Evolutionary conservation across 2,329 filamentous ascomycete genomes (phyloP).

Genomic region (Alternaria consortialis): DNA sequence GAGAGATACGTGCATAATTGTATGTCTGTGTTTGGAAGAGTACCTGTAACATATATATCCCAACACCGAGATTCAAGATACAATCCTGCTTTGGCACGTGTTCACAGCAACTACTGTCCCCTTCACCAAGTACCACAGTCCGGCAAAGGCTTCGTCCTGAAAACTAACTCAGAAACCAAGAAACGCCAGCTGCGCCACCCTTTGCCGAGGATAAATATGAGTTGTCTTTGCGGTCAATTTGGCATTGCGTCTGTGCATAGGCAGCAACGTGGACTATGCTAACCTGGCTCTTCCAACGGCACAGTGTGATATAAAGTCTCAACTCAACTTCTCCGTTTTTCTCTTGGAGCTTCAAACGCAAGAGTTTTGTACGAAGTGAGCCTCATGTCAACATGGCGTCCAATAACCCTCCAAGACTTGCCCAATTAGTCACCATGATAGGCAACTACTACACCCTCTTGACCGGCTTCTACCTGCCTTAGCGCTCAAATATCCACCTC

Average conservation of each 20-base stretch:
- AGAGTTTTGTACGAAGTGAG: not conserved
- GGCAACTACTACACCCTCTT: conserved; percentile 22
- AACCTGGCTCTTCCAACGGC: not conserved
- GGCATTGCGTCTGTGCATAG: not conserved
- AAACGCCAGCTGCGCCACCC: not conserved
- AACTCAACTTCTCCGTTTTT: not conserved
- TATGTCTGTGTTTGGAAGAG: not conserved
- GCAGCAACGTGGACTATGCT: not conserved
- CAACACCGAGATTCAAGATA: not conserved
- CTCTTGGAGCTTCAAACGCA: not conserved
- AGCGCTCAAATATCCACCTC: conserved; percentile 10
- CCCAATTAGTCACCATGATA: conserved; percentile 12
- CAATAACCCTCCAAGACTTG: not conserved
- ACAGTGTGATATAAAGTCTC: not conserved
- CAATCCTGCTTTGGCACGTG: not conserved
- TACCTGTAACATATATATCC: not conserved
- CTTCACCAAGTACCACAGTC: not conserved
- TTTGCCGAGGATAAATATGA: not conserved
- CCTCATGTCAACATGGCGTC: not conserved
- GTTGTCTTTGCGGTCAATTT: not conserved
- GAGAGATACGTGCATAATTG: not conserved
- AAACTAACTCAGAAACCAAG: not conserved
- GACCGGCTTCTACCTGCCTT: conserved; percentile 16
- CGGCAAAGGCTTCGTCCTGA: not conserved
- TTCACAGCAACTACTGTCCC: not conserved